Base-by-base conservation (phyloP, 2,329 filamentous ascomycete species). In the Fusarium anthophilum region DNA sequence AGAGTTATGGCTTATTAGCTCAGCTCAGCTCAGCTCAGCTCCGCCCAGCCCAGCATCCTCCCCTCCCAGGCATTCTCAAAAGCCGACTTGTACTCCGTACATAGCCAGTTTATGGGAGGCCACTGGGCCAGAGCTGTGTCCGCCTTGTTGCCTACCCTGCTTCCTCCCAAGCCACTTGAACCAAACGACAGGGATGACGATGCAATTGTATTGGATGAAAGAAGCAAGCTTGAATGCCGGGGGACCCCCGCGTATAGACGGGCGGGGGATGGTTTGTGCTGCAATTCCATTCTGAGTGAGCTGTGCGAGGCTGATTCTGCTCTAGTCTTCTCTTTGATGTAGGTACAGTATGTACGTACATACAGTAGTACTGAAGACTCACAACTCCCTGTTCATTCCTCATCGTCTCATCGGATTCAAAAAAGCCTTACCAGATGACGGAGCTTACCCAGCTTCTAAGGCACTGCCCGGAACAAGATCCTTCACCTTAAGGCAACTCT, bases 111-210 rank as follows among this genome's bases (percentile, higher is more conserved):
- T 32, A 51, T 30, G 8, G 58, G 70, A 35, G 32, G 32, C 32
- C 32, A 35, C 32, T 35, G 57, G 64, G 64, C 47, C 47, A 54
- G 55, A 66, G 50, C 66, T 69, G 50, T 69, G 76, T 78, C 77
- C 69, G 77, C 77, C 77, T 79, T 64, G 77, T 70, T 79, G 73
- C 77, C 77, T 79, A 74, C 78, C 44, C 38, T 43, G 50, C 30
- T 41, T 70, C 37, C 37, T 26, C 47, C 45, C 30, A 68, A 68
- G 64, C 77, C 77, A 78, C 76, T 66, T 51, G 39, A 60, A 48
- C 58, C 39, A 54, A 59, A 53, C 18, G 64, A 54, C 69, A 72
- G 64, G 69, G 69, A 54, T 73, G 45, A 55, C 70, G 61, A 61
- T 41, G 47, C 48, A 55, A 43, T 58, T 55, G 47, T 39, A 69